phyloP scores from a whole-genome alignment of 2,329 filamentous ascomycete species.

The Aureobasidium leucospermi region DNA sequence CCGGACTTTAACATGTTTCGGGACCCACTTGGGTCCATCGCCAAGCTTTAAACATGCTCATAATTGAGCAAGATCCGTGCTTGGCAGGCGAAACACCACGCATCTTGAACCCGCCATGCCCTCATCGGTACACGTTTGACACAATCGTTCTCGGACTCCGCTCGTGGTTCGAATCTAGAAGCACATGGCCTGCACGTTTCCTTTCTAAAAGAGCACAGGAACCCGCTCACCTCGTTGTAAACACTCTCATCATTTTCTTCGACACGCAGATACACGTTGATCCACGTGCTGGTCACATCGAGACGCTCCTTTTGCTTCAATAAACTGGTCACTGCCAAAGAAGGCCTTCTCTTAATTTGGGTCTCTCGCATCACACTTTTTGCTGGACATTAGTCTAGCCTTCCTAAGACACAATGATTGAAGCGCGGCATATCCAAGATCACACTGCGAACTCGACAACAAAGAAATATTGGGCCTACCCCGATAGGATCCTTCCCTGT shows the following conservation, averaged over 20 bases:
- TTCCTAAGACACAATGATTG: not conserved
- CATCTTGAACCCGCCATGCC: not conserved
- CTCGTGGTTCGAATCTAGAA: not conserved
- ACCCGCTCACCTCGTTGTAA: not conserved
- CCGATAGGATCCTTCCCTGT: constrained; percentile 48
- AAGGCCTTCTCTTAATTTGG: not conserved
- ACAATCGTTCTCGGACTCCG: not conserved
- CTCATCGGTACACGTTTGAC: not conserved
- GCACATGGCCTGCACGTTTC: constrained; percentile 5
- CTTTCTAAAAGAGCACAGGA: not conserved
- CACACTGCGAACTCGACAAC: constrained; percentile 22
- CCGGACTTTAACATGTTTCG: constrained; percentile 5
- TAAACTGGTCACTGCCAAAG: not conserved
- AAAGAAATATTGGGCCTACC: constrained; percentile 49
- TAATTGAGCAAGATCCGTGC: constrained; percentile 8
- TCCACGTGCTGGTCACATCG: not conserved
- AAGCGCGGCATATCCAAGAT: constrained; percentile 24
- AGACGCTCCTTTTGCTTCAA: not conserved
- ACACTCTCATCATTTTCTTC: not conserved
- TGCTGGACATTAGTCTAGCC: not conserved
- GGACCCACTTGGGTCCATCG: constrained; percentile 2
- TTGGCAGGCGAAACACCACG: constrained; percentile 7
- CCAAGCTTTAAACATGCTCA: constrained; percentile 11
- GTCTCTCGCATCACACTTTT: not conserved
- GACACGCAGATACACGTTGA: not conserved